Conservation (phyloP, 2,329 filamentous ascomycete species). For the Eutypa lata region DNA sequence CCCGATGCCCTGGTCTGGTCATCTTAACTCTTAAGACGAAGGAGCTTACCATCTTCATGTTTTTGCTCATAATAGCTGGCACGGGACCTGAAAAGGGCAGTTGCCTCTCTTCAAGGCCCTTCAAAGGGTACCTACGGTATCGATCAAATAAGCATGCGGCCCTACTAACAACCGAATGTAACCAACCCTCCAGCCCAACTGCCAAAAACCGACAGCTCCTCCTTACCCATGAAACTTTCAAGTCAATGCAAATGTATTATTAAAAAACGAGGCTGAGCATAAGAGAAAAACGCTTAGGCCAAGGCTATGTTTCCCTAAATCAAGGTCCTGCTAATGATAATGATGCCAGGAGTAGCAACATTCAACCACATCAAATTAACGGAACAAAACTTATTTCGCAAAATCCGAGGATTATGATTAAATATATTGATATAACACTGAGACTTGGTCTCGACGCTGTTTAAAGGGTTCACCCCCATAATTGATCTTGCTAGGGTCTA, state of each 20-base stretch:
- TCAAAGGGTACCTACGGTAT: too few relatives aligned
- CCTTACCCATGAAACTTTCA: neutral
- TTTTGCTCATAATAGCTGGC: too few relatives aligned
- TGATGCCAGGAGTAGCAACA: neutral
- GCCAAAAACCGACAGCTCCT: neutral
- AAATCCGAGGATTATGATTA: too few relatives aligned
- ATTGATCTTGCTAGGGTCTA: neutral
- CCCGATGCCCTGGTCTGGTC: too few relatives aligned
- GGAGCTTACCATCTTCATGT: too few relatives aligned
- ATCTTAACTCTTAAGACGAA: too few relatives aligned
- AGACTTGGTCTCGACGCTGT: neutral
- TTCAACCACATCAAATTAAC: neutral
- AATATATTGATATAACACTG: neutral
- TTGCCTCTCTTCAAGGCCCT: too few relatives aligned
- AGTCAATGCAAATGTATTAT: neutral
- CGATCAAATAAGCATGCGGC: too few relatives aligned
- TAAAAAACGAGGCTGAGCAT: neutral
- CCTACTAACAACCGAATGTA: neutral
- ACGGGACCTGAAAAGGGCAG: too few relatives aligned
- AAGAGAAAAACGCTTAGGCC: neutral
- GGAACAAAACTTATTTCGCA: neutral
- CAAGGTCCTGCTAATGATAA: neutral
- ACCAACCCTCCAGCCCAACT: neutral
- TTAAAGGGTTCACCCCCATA: neutral
- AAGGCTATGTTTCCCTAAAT: neutral